phyloP scores from a whole-genome alignment of 2,329 filamentous ascomycete genomes.

The Trichophyton rubrum region DNA sequence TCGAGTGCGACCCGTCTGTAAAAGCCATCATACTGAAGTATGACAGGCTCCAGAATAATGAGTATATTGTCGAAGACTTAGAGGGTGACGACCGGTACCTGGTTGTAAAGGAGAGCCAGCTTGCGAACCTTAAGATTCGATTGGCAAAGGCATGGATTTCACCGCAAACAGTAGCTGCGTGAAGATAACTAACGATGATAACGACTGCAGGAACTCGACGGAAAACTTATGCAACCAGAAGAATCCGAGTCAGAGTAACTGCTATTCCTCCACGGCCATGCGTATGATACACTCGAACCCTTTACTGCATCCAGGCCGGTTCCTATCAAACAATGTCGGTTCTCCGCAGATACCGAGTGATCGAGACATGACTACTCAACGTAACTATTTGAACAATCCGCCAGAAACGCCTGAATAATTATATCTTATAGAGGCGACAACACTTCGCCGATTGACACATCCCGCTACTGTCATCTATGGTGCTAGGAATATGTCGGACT shows the following conservation, averaged over 20 bases:
- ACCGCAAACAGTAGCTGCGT: neutral
- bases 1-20: slow-evolving; percentile 39
- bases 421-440: too few relatives aligned
- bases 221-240: slow-evolving; percentile 36
- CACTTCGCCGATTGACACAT: too few relatives aligned
- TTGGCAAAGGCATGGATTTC: slow-evolving; percentile 27
- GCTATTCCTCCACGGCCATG: neutral
- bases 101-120: slow-evolving; percentile 36
- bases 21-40: slow-evolving; percentile 39
- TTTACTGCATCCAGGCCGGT: neutral
- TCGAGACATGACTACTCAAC: too few relatives aligned
- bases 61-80: slow-evolving; percentile 38
- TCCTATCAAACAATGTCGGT: neutral
- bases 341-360: too few relatives aligned
- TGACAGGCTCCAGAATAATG: slow-evolving; percentile 32
- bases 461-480: too few relatives aligned
- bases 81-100: slow-evolving; percentile 34
- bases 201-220: slow-evolving; percentile 31
- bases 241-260: slow-evolving; percentile 32
- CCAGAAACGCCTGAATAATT: too few relatives aligned
- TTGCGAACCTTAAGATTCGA: slow-evolving; percentile 30
- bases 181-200: neutral
- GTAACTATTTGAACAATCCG: too few relatives aligned
- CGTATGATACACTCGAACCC: neutral
- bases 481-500: too few relatives aligned